Evolutionary conservation across 2,329 filamentous ascomycete species (phyloP), one percentile per base, ranked within the genome.

Genomic region (Fusarium armeniacum): DNA sequence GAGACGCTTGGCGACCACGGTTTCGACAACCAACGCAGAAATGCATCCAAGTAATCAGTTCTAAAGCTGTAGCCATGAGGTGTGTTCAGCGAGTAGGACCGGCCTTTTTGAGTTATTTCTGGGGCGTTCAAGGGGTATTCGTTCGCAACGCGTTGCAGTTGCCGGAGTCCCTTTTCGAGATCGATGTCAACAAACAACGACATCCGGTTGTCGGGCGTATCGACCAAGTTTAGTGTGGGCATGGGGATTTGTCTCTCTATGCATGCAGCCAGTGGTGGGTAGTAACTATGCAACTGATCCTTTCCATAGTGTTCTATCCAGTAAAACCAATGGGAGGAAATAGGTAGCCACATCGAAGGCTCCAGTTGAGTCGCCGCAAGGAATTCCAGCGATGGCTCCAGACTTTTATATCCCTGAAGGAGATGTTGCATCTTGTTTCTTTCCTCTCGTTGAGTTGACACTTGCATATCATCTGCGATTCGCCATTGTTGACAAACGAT

Each of bases 361-460:
- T 30, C 24, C 0, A 36, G 32, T 6, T 5, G 16, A 4, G 4
- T 8, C 0, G 26, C 3, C 7, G 28, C 5, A 15, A 33, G 20
- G 18, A 5, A 13, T 1, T 13, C 24, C 3, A 4, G 1, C 0
- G 18, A 9, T 13, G 24, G n/a, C 1, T 44, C 38, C 13, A 58
- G 12, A 3, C 24, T 22, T 0, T 9, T 26, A 7, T 56, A 58
- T 1, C 56, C 56, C 5, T 3, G 12, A 8, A 58, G 11, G 8
- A 6, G 3, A 3, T 4, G 12, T 3, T 13, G 7, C 0, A 57
- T 8, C 4, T 5, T 2, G 0, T 5, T 7, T 2, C 16, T 18
- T 2, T 4, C 0, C 26, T n/a, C 1, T 16, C 11, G 2, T 3
- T 44, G 24, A 1, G 11, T 0, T 2, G 5, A 24, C 3, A 4